Evolutionary conservation across 192 early-diverging fungal genomes (phyloP), one percentile per base, ranked within the genome.

Genomic region (Backusella psychrophila): DNA sequence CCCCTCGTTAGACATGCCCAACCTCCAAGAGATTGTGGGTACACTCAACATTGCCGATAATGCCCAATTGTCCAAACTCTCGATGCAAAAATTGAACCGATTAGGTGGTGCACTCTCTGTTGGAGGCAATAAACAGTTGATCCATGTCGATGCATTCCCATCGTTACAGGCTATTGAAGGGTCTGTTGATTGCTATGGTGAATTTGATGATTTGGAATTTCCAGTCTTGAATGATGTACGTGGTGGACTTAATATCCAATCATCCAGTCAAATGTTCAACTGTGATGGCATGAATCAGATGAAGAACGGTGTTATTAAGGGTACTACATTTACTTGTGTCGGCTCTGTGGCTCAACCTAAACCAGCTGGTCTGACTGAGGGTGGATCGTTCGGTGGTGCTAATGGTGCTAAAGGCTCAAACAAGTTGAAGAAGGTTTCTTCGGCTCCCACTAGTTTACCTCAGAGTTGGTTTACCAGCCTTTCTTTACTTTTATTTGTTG

Each of bases 21-120:
- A 77, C 15, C 81, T 90, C 31, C 74, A 75, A 31, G 75, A 71
- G 23, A 84, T 89, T 34, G 77, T 84, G 52, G 87, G 87, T 73
- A 89, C 90, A 4, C 72, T 91, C 29, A 90, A 88, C 15, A 82
- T 91, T 19, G 85, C 84, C 46, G 85, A 84, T 70, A 93, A 93
- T 81, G 81, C 72, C 15, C 34, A 83, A 33, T 83, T 93, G 70
- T 79, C 71, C 77, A 81, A 86, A 14, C 78, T 93, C 35, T 82
- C 87, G 23, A 87, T 93, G 81, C 75, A 87, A 33, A 77, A 81
- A 66, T 75, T 93, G 46, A 75, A 75, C 15, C 83, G 77, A 23
- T 81, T 93, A 29, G 91, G 91, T 7, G 88, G 90, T 42, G 90
- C 90, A 39, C 82, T 93, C 53, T 81, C 88, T 71, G 83, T 93